Conservation (phyloP, 495 filamentous ascomycete species). For the Glutinoglossum americanum region DNA sequence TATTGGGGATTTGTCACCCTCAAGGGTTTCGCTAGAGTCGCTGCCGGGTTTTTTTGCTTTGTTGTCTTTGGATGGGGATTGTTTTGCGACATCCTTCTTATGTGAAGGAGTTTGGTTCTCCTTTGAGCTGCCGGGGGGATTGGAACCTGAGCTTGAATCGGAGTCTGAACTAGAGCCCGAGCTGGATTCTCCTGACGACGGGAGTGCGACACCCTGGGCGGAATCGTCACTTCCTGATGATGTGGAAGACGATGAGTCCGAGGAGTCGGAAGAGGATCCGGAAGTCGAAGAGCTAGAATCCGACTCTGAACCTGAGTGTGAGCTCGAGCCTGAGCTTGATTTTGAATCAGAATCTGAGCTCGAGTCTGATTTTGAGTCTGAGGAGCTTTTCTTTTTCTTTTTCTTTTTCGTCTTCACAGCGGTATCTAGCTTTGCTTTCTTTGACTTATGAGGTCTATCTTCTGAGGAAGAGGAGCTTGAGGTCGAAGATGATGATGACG, state of each 20-base stretch:
- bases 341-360: background rate
- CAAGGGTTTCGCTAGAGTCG: background rate
- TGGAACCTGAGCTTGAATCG: background rate
- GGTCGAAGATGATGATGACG: too few species aligned
- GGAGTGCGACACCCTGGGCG: background rate
- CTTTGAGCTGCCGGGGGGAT: background rate
- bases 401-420: background rate
- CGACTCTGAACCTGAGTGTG: background rate
- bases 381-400: background rate
- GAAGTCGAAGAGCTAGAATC: background rate
- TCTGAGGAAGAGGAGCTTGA: background rate
- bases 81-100: background rate
- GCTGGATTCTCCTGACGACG: background rate
- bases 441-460: background rate
- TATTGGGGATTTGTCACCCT: background rate
- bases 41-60: background rate
- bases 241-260: background rate
- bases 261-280: background rate
- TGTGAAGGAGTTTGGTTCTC: background rate
- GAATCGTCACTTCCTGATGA: background rate
- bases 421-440: background rate
- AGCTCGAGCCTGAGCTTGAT: background rate
- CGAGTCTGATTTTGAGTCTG: background rate
- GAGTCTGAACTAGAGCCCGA: background rate
- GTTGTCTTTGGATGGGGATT: background rate